Percentiles rank a stretch among this genome's conserved stretches.
Conservation (phyloP, 225 moss, liverwort and hornwort genomes). For the Marchantia polymorpha region DNA sequence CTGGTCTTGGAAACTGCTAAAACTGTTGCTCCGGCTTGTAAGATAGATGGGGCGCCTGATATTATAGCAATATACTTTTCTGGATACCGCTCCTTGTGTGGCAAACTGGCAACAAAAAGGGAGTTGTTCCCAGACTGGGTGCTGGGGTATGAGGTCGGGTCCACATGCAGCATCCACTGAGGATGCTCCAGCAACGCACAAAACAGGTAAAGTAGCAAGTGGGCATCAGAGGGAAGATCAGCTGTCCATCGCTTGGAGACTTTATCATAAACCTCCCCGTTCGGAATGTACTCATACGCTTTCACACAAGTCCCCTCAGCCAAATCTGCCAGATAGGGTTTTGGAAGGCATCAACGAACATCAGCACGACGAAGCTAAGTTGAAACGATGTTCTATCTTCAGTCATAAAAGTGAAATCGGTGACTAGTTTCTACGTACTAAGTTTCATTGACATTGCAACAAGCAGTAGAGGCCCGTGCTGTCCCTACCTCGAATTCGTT, state of each 20-base stretch:
- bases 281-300: slow-evolving; percentile 68
- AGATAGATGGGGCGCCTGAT: slow-evolving; percentile 61
- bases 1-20: slow-evolving; percentile 72
- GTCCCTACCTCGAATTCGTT: slow-evolving; percentile 66
- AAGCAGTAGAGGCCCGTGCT: slow-evolving; percentile 4
- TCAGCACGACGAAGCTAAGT: not conserved
- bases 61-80: slow-evolving; percentile 87
- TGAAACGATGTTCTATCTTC: too few species aligned
- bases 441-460: slow-evolving; percentile 12
- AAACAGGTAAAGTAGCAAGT: slow-evolving; percentile 89
- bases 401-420: not conserved
- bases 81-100: slow-evolving; percentile 68
- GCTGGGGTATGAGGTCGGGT: slow-evolving; percentile 68
- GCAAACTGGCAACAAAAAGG: slow-evolving; percentile 76
- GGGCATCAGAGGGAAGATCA: slow-evolving; percentile 88
- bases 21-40: slow-evolving; percentile 79
- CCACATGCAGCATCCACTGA: slow-evolving; percentile 96
- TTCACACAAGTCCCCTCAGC: slow-evolving; percentile 93
- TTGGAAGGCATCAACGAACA: not conserved
- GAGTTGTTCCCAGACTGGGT: slow-evolving; percentile 90
- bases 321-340: slow-evolving; percentile 51
- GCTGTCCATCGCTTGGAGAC: slow-evolving; percentile 48
- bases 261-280: slow-evolving; percentile 57
- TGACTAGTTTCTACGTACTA: not conserved
- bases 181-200: slow-evolving; percentile 96